These are phyloP conservation scores for Pseudopyricularia cyperi DNA, from an alignment of 2,329 filamentous ascomycete genomes.

Conservation along the genomic window DNA sequence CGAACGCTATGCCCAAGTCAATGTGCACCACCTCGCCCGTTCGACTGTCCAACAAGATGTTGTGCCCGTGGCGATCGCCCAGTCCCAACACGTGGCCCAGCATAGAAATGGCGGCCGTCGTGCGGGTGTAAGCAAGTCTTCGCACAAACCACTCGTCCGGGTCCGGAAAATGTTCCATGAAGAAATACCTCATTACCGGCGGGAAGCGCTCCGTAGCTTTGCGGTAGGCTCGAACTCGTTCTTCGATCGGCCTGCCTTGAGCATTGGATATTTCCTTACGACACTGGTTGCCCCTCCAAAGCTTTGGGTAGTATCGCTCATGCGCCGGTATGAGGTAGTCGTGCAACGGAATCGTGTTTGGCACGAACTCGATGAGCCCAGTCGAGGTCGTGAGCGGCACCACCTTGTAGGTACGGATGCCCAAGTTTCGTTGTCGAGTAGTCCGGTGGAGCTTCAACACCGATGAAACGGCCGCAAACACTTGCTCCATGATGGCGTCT, in stretches of 20 bases:
- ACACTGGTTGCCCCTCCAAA: constrained; percentile 63
- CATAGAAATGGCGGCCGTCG: constrained; percentile 89
- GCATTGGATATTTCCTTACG: constrained; percentile 67
- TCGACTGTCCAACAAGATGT: constrained; percentile 82
- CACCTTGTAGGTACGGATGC: constrained; percentile 94
- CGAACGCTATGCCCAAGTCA: constrained; percentile 92
- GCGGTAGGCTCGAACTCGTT: constrained; percentile 62
- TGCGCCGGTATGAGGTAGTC: constrained; percentile 89
- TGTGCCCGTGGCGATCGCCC: constrained; percentile 90
- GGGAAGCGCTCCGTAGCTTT: constrained; percentile 72
- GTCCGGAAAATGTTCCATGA: constrained; percentile 86
- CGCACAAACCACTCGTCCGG: constrained; percentile 93
- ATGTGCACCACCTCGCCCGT: constrained; percentile 95
- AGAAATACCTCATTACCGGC: constrained; percentile 92
- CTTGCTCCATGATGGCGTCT: constrained; percentile 98
- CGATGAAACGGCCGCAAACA: constrained; percentile 90
- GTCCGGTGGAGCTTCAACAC: constrained; percentile 75
- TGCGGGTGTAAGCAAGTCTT: constrained; percentile 81
- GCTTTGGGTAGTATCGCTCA: constrained; percentile 70
- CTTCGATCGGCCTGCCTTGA: constrained; percentile 55
- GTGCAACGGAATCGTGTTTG: constrained; percentile 82
- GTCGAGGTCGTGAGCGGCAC: constrained; percentile 73
- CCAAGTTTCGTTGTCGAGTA: constrained; percentile 77
- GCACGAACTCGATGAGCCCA: constrained; percentile 94
- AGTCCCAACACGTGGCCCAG: constrained; percentile 86